Conservation (phyloP, 163 green algal species). For the Trebouxia gelatinosa region DNA sequence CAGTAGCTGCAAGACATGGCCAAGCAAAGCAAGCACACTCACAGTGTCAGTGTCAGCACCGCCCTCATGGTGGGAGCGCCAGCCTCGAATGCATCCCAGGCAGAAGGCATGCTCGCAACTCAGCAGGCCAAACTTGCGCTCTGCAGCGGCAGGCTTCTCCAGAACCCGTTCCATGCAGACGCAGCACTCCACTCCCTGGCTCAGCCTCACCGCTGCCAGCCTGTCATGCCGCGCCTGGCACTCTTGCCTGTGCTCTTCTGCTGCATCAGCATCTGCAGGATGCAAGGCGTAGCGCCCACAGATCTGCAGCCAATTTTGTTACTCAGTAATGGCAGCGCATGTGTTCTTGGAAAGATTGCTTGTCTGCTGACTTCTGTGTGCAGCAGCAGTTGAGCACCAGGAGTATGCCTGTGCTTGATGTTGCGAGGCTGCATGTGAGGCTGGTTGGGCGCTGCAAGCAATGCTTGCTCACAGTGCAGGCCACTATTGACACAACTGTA, state of each 20-base stretch:
- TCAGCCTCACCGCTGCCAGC: slow-evolving; percentile 45
- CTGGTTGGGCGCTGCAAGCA: no score
- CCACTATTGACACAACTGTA: slow-evolving; percentile 57
- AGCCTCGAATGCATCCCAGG: slow-evolving; percentile 84
- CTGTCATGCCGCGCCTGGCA: slow-evolving; percentile 57
- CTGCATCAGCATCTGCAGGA: slow-evolving; percentile 44
- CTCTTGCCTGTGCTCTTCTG: slow-evolving; percentile 45
- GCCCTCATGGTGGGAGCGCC: slow-evolving; percentile 55
- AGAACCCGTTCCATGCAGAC: slow-evolving; percentile 81
- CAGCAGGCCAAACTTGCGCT: slow-evolving; percentile 82
- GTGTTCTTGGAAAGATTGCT: background rate
- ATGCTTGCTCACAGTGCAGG: no score
- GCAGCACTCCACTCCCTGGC: slow-evolving; percentile 67
- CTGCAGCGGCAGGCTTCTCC: slow-evolving; percentile 43
- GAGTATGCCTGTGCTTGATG: background rate
- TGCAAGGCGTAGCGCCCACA: slow-evolving; percentile 65
- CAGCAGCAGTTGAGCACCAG: background rate
- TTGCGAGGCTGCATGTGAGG: background rate
- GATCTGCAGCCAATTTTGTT: slow-evolving; percentile 36
- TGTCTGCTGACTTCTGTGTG: background rate
- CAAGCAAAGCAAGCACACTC: background rate
- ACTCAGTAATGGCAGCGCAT: background rate
- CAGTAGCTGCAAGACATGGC: no score
- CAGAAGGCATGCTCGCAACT: slow-evolving; percentile 87
- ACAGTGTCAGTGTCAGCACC: slow-evolving; percentile 52